A percentile compares a stretch with the other conserved stretches of the same genome.
Conservation (phyloP, 176 grass and related monocot species). For the Zizania latifolia region DNA sequence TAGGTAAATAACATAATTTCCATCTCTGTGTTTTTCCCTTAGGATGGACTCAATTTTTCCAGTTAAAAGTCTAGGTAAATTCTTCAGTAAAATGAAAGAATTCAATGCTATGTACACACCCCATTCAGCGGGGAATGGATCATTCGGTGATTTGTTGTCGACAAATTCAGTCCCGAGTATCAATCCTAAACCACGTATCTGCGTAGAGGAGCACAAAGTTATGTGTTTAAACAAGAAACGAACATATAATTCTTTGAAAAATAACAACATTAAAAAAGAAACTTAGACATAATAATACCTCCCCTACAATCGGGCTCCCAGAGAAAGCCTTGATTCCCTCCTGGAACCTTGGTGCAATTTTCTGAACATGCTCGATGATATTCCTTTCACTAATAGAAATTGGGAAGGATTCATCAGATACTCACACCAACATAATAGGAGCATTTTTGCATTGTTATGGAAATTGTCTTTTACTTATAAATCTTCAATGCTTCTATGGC, state of each 20-base stretch:
- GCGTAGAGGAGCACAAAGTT: not conserved
- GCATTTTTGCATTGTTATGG: not conserved
- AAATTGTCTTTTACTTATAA: slow-evolving; percentile 45
- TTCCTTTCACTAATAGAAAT: slow-evolving; percentile 66
- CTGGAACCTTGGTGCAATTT: slow-evolving; percentile 65
- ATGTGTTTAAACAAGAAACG: slow-evolving; percentile 1
- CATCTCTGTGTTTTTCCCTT: not conserved
- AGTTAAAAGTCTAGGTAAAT: not conserved
- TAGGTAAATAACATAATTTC: not conserved
- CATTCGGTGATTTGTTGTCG: slow-evolving; percentile 82
- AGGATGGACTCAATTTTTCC: not conserved
- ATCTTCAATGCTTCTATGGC: slow-evolving; percentile 89
- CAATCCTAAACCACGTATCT: slow-evolving; percentile 77
- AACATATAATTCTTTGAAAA: not conserved
- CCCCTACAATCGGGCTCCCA: slow-evolving; percentile 72
- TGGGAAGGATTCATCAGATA: slow-evolving; percentile 8
- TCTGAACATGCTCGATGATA: slow-evolving; percentile 54
- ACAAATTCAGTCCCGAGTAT: slow-evolving; percentile 91
- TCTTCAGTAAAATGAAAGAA: not conserved
- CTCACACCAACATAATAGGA: not conserved
- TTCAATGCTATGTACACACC: slow-evolving; percentile 35
- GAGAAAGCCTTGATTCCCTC: slow-evolving; percentile 84
- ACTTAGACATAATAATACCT: slow-evolving; percentile 37
- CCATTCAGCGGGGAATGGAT: slow-evolving; percentile 85
- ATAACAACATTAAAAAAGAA: not conserved